Evolutionary conservation across 208 protist species (phyloP), one percentile per base, ranked within the genome.

Genomic region (Leishmania arabica): DNA sequence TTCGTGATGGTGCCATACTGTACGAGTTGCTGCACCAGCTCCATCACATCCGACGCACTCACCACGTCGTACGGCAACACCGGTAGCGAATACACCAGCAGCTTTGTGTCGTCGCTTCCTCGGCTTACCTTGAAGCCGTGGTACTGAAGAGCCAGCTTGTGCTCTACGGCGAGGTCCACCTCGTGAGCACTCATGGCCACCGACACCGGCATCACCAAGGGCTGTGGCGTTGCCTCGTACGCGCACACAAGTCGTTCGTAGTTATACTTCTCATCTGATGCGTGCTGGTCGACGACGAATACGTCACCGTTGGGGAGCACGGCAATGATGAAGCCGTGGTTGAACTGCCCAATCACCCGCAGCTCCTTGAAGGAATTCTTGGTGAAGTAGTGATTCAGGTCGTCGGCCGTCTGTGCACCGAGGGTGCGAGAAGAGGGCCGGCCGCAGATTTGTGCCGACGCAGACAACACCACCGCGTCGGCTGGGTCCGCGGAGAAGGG

Each of bases 201-300:
- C 24, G 85, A 69, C 62, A 93, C 87, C 24, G 96, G 86, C 42
- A 86, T 65, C 19, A 99, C 86, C 13, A 98, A 88, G 40, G 91
- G 92, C 84, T 99, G 96, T 66, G 95, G 92, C n/a, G 74, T 81
- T 9, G 97, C 89, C 47, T 73, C 79, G 79, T 97, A 96, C 11
- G 77, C 54, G 13, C 73, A 77, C 81, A 95, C 81, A n/a, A 99
- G 89, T 27, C 86, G 86, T 85, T 99, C 95, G 84, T 97, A 99
- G 81, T 98, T 98, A 82, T 88, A 97, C 85, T 98, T 99, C 75
- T 99, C 98, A 79, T 99, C 98, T 2, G 96, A 95, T 15, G 98
- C 98, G 85, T 99, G 98, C 85, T 99, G 98, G 80, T 99, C 98
- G 66, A 99, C 92, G 60, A 99, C 93, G 78, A 98, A 98, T 21